Percentiles rank a stretch among this genome's conserved stretches.
These are phyloP conservation scores for Tieghemiomyces parasiticus DNA, from an alignment of 192 early-diverging fungal genomes.

Conservation along the genomic window DNA sequence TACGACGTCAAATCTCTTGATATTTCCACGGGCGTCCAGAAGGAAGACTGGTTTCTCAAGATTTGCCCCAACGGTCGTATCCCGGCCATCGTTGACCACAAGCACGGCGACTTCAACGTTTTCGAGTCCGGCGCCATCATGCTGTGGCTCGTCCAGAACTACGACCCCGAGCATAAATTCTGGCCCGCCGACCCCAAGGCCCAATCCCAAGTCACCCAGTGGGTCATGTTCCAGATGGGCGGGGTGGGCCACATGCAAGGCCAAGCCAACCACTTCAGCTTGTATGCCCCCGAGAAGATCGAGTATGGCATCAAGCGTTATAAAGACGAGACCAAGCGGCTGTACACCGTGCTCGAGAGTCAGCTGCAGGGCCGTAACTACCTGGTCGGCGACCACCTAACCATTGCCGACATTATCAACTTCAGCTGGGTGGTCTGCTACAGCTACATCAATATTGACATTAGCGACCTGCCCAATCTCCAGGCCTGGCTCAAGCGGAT, in stretches of 20 bases:
- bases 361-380: constrained; percentile 17
- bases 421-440: constrained; percentile 25
- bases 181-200: constrained; percentile 25
- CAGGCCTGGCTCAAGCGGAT: constrained; percentile 29
- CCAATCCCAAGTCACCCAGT: constrained; percentile 30
- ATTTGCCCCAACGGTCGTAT: constrained; percentile 38
- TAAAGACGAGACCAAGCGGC: constrained; percentile 29
- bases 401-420: constrained; percentile 34
- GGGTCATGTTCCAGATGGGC: constrained; percentile 34
- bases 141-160: constrained; percentile 34
- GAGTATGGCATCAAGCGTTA: constrained; percentile 36
- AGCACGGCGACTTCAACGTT: constrained; percentile 28
- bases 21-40: constrained; percentile 29
- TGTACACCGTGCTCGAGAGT: constrained; percentile 25
- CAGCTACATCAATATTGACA: constrained; percentile 12
- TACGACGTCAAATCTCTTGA: constrained; percentile 22
- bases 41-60: constrained; percentile 29
- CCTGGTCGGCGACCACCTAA: constrained; percentile 21
- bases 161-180: constrained; percentile 30
- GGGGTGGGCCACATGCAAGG: constrained; percentile 32
- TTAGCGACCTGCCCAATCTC: constrained; percentile 25
- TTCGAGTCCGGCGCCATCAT: constrained; percentile 44
- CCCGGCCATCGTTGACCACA: constrained; percentile 34
- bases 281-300: constrained; percentile 31
- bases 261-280: constrained; percentile 33